Percentiles rank a stretch among this genome's conserved stretches.
Evolutionary conservation across 225 moss, liverwort and hornwort genomes (phyloP).

Genomic region (Marchantia paleacea): DNA sequence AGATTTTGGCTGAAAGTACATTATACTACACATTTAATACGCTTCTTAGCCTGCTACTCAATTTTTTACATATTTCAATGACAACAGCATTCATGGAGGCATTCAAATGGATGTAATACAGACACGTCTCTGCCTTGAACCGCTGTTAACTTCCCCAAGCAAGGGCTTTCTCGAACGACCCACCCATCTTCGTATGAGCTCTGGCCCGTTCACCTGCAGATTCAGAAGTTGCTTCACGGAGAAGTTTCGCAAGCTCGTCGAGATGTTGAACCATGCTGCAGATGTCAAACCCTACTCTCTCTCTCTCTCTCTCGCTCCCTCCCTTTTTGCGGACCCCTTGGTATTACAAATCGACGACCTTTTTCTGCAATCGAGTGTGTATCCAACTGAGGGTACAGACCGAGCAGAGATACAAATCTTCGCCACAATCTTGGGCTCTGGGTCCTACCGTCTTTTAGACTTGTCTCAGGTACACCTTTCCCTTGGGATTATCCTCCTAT

Average conservation of each 20-base stretch:
- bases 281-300: neutral
- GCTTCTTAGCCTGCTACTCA: too few relatives aligned
- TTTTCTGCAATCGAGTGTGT: neutral
- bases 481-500: neutral
- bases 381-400: neutral
- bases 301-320: neutral
- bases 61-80: too few relatives aligned
- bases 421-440: neutral
- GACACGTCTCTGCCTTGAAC: too few relatives aligned
- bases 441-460: slow-evolving; percentile 4
- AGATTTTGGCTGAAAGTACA: too few relatives aligned
- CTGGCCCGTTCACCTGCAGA: too few relatives aligned
- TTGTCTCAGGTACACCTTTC: neutral
- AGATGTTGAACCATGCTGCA: neutral
- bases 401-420: neutral
- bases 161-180: too few relatives aligned
- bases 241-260: neutral
- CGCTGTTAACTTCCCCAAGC: too few relatives aligned
- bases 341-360: neutral
- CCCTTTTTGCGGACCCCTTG: neutral
- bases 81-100: too few relatives aligned
- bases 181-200: too few relatives aligned
- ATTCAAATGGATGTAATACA: too few relatives aligned
- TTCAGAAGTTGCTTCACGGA: neutral
- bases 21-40: too few relatives aligned